Conservation (phyloP, 2,329 filamentous ascomycete species). For the Pseudogymnoascus sp. region DNA sequence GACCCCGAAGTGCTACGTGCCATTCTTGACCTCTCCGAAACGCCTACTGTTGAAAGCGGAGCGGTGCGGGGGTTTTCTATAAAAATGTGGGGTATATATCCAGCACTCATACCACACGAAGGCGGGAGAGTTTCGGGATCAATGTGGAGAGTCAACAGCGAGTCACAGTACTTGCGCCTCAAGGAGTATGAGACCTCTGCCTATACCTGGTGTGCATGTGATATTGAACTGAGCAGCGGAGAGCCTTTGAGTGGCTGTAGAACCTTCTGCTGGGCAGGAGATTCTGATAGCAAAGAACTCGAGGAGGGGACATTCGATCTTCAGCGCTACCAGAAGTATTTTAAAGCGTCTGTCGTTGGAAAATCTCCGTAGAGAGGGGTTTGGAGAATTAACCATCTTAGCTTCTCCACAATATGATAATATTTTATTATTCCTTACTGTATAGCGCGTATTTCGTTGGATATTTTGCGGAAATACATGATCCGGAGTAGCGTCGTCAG, state of each 20-base stretch:
- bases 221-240: not conserved
- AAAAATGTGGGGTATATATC: conserved; percentile 31
- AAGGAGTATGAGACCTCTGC: conserved; percentile 1
- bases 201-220: not conserved
- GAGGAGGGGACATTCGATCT: not conserved
- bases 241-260: not conserved
- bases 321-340: conserved; percentile 5
- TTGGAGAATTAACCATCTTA: not conserved
- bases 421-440: not conserved
- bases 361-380: conserved; percentile 7
- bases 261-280: conserved; percentile 2
- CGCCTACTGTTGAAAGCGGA: conserved; percentile 20
- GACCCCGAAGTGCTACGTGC: conserved; percentile 27
- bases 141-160: not conserved
- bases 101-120: conserved; percentile 14
- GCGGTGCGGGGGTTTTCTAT: conserved; percentile 24
- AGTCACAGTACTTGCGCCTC: not conserved
- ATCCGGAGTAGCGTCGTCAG: not conserved
- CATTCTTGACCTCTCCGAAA: conserved; percentile 23
- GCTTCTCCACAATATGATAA: conserved; percentile 6
- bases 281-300: not conserved
- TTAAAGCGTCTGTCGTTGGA: not conserved
- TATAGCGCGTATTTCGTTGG: not conserved
- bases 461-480: not conserved
- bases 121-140: not conserved